phyloP scores from a whole-genome alignment of 345 rosid species.

The Punica granatum region DNA sequence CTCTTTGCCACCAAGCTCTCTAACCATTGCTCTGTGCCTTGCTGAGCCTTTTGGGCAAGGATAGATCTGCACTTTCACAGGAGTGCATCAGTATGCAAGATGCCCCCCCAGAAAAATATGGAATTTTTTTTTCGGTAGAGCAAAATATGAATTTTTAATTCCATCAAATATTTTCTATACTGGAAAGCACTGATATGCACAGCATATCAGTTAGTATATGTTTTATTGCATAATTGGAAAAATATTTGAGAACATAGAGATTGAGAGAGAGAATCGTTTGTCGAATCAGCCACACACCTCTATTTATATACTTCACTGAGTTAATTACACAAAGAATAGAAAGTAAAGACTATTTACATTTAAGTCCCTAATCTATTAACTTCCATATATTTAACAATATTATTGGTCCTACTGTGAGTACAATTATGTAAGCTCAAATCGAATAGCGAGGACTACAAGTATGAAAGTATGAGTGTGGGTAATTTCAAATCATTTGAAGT shows the following conservation, averaged over 20 bases:
- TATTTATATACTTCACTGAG: no score
- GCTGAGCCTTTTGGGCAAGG: constrained; percentile 85
- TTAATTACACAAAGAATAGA: no score
- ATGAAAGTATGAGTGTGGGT: background rate
- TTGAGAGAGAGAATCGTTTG: no score
- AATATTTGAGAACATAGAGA: no score
- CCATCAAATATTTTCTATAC: background rate
- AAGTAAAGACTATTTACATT: no score
- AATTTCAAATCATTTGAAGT: background rate
- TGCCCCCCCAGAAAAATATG: background rate
- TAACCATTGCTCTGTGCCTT: constrained; percentile 71
- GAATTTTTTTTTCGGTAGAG: background rate
- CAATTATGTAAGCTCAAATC: background rate
- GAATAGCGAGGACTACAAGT: background rate
- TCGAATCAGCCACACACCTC: no score
- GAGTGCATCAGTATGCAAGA: constrained; percentile 6
- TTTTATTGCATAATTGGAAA: background rate
- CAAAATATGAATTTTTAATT: background rate
- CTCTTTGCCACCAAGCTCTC: constrained; percentile 69
- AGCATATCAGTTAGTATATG: background rate
- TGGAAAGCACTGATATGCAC: background rate
- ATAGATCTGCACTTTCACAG: constrained; percentile 44
- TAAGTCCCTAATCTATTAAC: no score
- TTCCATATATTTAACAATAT: no score
- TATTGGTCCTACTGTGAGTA: background rate